Evolutionary conservation across 495 filamentous ascomycete species (phyloP), one percentile per base, ranked within the genome.

Genomic region (Aspergillus incahuasiensis): DNA sequence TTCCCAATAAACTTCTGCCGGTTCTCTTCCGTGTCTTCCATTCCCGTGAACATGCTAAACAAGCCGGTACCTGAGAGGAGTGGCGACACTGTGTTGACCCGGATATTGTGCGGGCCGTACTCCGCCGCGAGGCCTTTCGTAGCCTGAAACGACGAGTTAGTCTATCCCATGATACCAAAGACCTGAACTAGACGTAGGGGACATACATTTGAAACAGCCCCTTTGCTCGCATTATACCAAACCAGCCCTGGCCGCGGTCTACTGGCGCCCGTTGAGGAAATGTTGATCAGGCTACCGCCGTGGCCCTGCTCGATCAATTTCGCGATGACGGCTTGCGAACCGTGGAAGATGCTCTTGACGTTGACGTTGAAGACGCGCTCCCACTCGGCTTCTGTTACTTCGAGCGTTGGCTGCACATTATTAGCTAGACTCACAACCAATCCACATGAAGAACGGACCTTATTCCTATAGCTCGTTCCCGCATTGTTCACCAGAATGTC

Each of bases 401-500:
- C 79, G 6, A 77, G 47, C 4, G 81, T 82, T 1, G 80, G 80
- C 78, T 81, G 7, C 28, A 44, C 41, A 24, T n/a, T 35, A 12
- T 35, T 5, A 35, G 32, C 32, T 11, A 35, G 16, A 45, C 2
- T n/a, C n/a, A n/a, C n/a, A n/a, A 3, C 32, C 13, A 53, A 28
- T 34, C 28, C 39, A 44, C 38, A 28, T 34, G 21, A 6, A 16
- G 34, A 30, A 8, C 32, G 32, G 32, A 69, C 76, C 75, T 88
- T 89, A 63, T 88, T 89, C 48, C 66, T 70, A 69, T 90, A 89
- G 6, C 78, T 79, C 30, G 84, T 84, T 1, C 87, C 87, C 5
- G 87, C 87, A 69, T 90, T 89, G 66, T 90, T 87, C 30, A 87
- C 78, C 43, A 84, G 58, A 5, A 84, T 73, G 58, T 86, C 82